These are phyloP conservation scores for Clathrospora elynae DNA, from an alignment of 2,329 filamentous ascomycete species.

Conservation along the genomic window DNA sequence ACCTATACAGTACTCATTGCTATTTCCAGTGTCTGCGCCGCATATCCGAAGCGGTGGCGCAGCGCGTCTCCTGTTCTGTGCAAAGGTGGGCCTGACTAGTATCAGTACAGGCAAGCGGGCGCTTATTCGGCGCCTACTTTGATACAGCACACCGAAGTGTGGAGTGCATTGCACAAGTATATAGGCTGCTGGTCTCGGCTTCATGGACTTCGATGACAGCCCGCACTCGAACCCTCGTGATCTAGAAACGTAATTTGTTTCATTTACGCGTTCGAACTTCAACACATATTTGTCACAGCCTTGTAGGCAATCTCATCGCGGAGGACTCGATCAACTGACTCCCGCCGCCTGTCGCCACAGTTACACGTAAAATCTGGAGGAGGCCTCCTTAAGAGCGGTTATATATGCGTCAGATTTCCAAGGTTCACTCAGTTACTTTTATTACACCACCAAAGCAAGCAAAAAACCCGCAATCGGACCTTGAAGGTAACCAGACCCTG, in stretches of 20 bases:
- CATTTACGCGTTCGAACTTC: too few relatives aligned
- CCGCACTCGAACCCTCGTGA: not conserved
- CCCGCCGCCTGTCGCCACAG: conserved; percentile 14
- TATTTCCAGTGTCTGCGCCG: conserved; percentile 20
- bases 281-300: conserved; percentile 15
- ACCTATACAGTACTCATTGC: conserved; percentile 3
- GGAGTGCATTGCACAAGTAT: conserved; percentile 10
- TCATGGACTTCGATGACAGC: not conserved
- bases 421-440: not conserved
- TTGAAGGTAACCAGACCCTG: not conserved
- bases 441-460: conserved; percentile 1
- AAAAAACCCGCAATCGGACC: conserved; percentile 3
- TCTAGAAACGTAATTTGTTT: conserved; percentile 8
- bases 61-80: conserved; percentile 16
- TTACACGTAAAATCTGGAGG: conserved; percentile 7
- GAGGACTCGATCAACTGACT: conserved; percentile 15
- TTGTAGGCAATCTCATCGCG: conserved; percentile 18
- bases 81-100: conserved; percentile 11
- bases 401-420: conserved; percentile 7
- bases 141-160: conserved; percentile 15
- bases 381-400: conserved; percentile 4
- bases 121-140: conserved; percentile 18
- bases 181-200: conserved; percentile 8
- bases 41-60: conserved; percentile 26
- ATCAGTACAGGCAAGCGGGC: conserved; percentile 12